phyloP scores from a whole-genome alignment of 208 protist genomes.

The Leishmania arabica region DNA sequence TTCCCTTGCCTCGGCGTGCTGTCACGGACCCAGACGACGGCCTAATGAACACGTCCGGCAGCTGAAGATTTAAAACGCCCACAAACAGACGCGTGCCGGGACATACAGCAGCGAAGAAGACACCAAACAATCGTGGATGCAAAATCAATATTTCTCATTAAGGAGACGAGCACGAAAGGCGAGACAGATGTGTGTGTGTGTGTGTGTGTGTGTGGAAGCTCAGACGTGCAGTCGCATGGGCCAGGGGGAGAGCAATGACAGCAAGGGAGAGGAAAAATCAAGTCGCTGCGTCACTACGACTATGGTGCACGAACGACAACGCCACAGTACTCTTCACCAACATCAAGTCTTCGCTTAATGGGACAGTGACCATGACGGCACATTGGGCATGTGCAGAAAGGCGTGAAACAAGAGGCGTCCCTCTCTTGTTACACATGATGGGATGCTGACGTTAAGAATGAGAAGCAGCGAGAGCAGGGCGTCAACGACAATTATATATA shows the following conservation, averaged over 20 bases:
- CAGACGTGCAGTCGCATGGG: too few relatives aligned
- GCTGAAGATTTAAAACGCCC: background rate
- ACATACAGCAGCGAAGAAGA: background rate
- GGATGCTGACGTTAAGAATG: background rate
- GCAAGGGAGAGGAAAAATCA: background rate
- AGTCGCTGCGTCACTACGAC: background rate
- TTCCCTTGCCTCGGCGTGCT: background rate
- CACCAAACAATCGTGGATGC: too few relatives aligned
- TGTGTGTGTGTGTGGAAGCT: background rate
- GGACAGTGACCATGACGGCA: background rate
- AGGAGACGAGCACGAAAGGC: background rate
- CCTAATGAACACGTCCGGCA: background rate
- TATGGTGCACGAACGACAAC: background rate
- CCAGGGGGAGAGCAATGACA: background rate
- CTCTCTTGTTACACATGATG: background rate
- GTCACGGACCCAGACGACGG: background rate
- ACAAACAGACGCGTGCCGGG: background rate
- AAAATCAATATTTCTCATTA: too few relatives aligned
- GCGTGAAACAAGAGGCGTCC: background rate
- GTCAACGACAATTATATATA: background rate
- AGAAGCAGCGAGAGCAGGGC: conserved; percentile 21
- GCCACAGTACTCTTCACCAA: background rate
- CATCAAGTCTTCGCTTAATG: background rate
- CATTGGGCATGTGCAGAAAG: background rate
- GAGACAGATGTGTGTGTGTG: background rate